Evolutionary conservation across 768 basidiomycete species (phyloP).

Genomic region (Rubroboletus satanas): DNA sequence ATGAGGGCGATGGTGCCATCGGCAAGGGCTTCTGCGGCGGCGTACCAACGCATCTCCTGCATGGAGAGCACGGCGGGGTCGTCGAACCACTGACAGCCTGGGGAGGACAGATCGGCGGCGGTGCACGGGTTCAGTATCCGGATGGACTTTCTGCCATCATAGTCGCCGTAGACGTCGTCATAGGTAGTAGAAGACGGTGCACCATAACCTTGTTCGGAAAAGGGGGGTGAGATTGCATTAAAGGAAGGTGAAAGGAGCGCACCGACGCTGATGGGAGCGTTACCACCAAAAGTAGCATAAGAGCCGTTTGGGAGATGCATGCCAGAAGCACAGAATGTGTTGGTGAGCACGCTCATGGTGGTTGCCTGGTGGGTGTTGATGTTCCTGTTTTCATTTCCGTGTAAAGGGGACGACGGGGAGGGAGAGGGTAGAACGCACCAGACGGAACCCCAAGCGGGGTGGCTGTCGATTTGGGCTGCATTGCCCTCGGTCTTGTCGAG

Average conservation of each 20-base stretch:
- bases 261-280: constrained; percentile 58
- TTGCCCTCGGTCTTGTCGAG: constrained; percentile 87
- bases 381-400: constrained; percentile 12
- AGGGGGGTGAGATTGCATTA: constrained; percentile 33
- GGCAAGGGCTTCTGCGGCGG: constrained; percentile 62
- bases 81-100: constrained; percentile 68
- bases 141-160: constrained; percentile 75
- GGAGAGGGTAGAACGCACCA: constrained; percentile 38
- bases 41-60: constrained; percentile 71
- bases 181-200: constrained; percentile 27
- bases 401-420: not conserved
- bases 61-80: constrained; percentile 57
- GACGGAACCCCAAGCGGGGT: constrained; percentile 70
- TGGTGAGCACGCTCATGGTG: constrained; percentile 46
- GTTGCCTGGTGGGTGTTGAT: constrained; percentile 20
- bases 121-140: constrained; percentile 76
- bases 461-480: constrained; percentile 55
- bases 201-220: constrained; percentile 31
- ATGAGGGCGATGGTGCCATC: constrained; percentile 78
- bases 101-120: constrained; percentile 38
- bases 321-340: constrained; percentile 77
- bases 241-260: not conserved
- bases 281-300: constrained; percentile 71
- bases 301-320: constrained; percentile 79
- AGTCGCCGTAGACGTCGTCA: constrained; percentile 69